Conservation (phyloP, 495 filamentous ascomycete species). For the Penicillium manginii region DNA sequence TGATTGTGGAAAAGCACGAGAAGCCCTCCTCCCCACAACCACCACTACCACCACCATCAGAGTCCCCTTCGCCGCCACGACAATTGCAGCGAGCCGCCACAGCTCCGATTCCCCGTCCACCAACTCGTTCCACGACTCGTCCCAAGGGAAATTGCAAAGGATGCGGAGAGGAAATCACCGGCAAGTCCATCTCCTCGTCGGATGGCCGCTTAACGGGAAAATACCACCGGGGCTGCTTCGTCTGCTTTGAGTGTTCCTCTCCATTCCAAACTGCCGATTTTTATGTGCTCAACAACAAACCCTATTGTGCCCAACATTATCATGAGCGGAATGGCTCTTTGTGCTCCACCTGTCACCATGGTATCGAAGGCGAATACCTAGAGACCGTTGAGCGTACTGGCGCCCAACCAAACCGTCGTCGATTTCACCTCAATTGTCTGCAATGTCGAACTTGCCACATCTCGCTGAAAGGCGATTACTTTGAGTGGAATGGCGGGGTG, state of each 20-base stretch:
- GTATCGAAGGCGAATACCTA: constrained; percentile 95
- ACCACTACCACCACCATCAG: constrained; percentile 13
- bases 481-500: constrained; percentile 64
- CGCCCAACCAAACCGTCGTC: constrained; percentile 59
- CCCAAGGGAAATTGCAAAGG: constrained; percentile 81
- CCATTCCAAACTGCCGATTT: constrained; percentile 90
- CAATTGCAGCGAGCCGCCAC: constrained; percentile 32
- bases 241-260: constrained; percentile 79
- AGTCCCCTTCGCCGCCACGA: constrained; percentile 25
- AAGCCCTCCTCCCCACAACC: background rate
- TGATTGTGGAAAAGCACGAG: constrained; percentile 37
- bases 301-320: constrained; percentile 92
- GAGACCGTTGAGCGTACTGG: constrained; percentile 63
- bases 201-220: constrained; percentile 92
- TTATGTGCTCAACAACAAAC: constrained; percentile 84
- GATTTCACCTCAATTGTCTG: constrained; percentile 88
- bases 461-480: constrained; percentile 69
- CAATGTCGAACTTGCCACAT: constrained; percentile 64
- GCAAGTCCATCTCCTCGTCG: constrained; percentile 91
- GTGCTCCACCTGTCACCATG: constrained; percentile 75
- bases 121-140: constrained; percentile 36
- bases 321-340: constrained; percentile 87
- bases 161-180: constrained; percentile 76
- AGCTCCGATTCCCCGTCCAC: constrained; percentile 33
- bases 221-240: constrained; percentile 93